Evolutionary conservation across 345 rosid genomes (phyloP).

Genomic region (Populus ilicifolia): DNA sequence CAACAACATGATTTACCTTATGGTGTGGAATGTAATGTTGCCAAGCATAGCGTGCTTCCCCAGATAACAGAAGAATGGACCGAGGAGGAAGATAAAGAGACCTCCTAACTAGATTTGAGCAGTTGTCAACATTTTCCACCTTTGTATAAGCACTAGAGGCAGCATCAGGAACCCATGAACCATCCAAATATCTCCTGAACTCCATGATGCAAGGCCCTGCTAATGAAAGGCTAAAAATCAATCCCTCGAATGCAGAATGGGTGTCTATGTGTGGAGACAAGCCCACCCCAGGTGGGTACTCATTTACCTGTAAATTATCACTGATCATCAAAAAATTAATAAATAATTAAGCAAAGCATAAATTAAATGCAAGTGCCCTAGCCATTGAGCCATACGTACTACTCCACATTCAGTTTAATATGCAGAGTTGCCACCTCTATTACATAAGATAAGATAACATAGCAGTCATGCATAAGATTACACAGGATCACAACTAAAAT

Average conservation of each 20-base stretch:
- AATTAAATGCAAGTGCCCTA: no score
- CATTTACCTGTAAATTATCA: slow-evolving; percentile 64
- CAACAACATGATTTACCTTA: slow-evolving; percentile 43
- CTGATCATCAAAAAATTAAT: slow-evolving; percentile 16
- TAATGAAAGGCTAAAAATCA: slow-evolving; percentile 87
- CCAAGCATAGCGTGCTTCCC: slow-evolving; percentile 98
- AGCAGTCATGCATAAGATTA: neutral
- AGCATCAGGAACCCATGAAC: slow-evolving; percentile 39
- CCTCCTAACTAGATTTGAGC: slow-evolving; percentile 43
- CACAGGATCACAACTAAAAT: neutral
- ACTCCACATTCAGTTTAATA: neutral
- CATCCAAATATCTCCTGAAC: slow-evolving; percentile 67
- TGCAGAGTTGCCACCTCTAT: neutral
- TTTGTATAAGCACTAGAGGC: slow-evolving; percentile 28
- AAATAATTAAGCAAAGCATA: neutral
- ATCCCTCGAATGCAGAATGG: slow-evolving; percentile 92
- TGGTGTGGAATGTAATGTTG: slow-evolving; percentile 96
- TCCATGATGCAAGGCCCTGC: slow-evolving; percentile 99
- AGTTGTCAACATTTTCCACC: slow-evolving; percentile 29
- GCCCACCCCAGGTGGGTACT: slow-evolving; percentile 95
- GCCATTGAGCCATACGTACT: neutral
- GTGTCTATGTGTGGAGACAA: slow-evolving; percentile 96
- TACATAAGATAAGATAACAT: neutral
- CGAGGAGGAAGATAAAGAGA: slow-evolving; percentile 86
- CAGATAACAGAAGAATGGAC: slow-evolving; percentile 79